phyloP scores from a whole-genome alignment of 306 rosid species.

The Cucurbita maxima region DNA sequence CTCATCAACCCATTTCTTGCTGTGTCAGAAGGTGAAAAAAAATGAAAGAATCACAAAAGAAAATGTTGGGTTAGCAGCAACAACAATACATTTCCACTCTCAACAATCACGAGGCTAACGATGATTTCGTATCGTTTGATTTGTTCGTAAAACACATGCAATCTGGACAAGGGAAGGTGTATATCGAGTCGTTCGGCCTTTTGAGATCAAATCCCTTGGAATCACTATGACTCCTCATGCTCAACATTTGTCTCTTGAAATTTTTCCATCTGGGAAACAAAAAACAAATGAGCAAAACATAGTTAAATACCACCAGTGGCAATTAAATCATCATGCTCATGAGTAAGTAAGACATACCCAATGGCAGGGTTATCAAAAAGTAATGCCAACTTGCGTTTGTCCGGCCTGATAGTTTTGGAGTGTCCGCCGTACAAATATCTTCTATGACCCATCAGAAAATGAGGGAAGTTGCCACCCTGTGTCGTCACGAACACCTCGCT shows the following conservation, averaged over 20 bases:
- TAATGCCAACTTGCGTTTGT: slow-evolving; percentile 80
- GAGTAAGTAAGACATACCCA: slow-evolving; percentile 37
- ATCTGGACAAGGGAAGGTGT: slow-evolving; percentile 94
- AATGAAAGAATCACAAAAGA: slow-evolving; percentile 53
- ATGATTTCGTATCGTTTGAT: slow-evolving; percentile 37
- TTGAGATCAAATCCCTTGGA: slow-evolving; percentile 81
- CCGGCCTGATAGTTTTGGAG: slow-evolving; percentile 86
- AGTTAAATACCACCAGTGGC: neutral
- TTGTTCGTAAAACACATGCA: slow-evolving; percentile 81
- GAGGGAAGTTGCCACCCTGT: slow-evolving; percentile 98
- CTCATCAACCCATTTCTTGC: slow-evolving; percentile 9
- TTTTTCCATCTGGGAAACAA: slow-evolving; percentile 60
- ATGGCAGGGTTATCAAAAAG: slow-evolving; percentile 76
- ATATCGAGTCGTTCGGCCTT: slow-evolving; percentile 82
- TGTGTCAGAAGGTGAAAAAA: slow-evolving; percentile 19
- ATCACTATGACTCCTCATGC: slow-evolving; percentile 77
- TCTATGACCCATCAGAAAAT: slow-evolving; percentile 88
- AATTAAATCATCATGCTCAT: neutral
- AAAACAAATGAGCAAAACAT: slow-evolving; percentile 10
- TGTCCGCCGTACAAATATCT: slow-evolving; percentile 93
- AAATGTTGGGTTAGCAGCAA: slow-evolving; percentile 32
- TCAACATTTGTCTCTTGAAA: slow-evolving; percentile 74
- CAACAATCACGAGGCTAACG: slow-evolving; percentile 37
- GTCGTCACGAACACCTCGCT: slow-evolving; percentile 98
- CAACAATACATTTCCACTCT: slow-evolving; percentile 19